phyloP scores from a whole-genome alignment of 176 grass and related monocot genomes.

The sorghum (Sorghum bicolor) region Sorghum_bicolor_NCBIv3 NC_012871.2:75558501-75559000 shows the following conservation, averaged over 20 bases:
- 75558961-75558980: slow-evolving; percentile 47
- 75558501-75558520: slow-evolving; percentile 56
- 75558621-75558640: slow-evolving; percentile 62
- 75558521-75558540: slow-evolving; percentile 66
- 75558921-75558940: slow-evolving; percentile 28
- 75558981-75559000: slow-evolving; percentile 37
- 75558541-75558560: slow-evolving; percentile 43
- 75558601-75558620: slow-evolving; percentile 57
- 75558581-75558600: slow-evolving; percentile 73
- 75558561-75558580: slow-evolving; percentile 62
- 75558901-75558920: slow-evolving; percentile 50
- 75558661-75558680: slow-evolving; percentile 71
- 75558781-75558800: slow-evolving; percentile 23
- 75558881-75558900: slow-evolving; percentile 56
- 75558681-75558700: slow-evolving; percentile 50
- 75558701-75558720: slow-evolving; percentile 32
- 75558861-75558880: slow-evolving; percentile 42
- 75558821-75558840: slow-evolving; percentile 7
- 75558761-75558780: slow-evolving; percentile 35
- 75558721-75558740: slow-evolving; percentile 53
- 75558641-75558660: slow-evolving; percentile 92
- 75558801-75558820: slow-evolving; percentile 13
- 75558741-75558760: slow-evolving; percentile 53
- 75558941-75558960: slow-evolving; percentile 47
- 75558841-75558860: slow-evolving; percentile 36